phyloP scores from a whole-genome alignment of 768 basidiomycete genomes.

The Coprinopsis sp. region DNA sequence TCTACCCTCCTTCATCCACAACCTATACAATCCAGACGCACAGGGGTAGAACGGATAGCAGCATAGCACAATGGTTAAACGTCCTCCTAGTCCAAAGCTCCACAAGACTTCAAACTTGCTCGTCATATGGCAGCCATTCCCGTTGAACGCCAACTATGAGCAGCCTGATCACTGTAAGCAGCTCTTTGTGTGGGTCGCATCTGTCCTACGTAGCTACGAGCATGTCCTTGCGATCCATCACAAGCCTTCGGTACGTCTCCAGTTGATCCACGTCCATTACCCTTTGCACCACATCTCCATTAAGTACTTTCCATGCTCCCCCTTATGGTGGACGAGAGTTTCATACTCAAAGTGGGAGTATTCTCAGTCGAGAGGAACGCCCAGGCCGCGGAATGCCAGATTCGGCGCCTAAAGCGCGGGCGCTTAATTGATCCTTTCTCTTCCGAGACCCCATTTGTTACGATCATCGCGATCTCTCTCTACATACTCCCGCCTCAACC shows the following conservation, averaged over 20 bases:
- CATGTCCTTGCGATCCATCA: slow-evolving; percentile 40
- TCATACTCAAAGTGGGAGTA: no score
- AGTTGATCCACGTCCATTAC: no score
- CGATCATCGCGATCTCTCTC: no score
- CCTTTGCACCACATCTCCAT: not conserved
- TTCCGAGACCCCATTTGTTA: not conserved
- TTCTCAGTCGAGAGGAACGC: no score
- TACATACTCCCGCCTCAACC: no score
- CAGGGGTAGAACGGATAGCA: no score
- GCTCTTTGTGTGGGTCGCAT: slow-evolving; percentile 46
- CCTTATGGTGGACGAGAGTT: no score
- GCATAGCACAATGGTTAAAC: slow-evolving; percentile 34
- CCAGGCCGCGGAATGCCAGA: no score
- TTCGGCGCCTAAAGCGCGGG: no score
- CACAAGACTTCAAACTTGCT: slow-evolving; percentile 44
- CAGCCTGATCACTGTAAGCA: slow-evolving; percentile 32
- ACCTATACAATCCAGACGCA: no score
- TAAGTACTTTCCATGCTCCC: not conserved
- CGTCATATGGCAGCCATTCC: slow-evolving; percentile 45
- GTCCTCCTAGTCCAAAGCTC: slow-evolving; percentile 34
- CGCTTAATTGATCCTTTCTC: not conserved
- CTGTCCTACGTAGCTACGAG: slow-evolving; percentile 30
- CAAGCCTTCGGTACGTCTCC: slow-evolving; percentile 40
- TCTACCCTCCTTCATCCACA: no score
- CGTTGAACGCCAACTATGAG: slow-evolving; percentile 44